Conservation (phyloP, 2,329 filamentous ascomycete genomes). For the Botrytis byssoidea region DNA sequence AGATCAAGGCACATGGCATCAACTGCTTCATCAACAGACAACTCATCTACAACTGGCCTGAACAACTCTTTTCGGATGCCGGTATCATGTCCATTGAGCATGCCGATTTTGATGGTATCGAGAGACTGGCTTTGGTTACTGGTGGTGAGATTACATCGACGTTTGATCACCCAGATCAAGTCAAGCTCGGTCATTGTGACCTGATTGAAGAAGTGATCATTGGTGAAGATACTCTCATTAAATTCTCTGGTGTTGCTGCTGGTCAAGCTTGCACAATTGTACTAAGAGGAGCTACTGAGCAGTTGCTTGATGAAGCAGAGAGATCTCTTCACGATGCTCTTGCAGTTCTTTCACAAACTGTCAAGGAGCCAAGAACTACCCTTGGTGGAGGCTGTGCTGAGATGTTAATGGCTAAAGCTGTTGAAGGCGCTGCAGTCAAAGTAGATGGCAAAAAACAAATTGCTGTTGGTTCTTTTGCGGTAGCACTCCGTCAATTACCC, state of each 20-base stretch:
- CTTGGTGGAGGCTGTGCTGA: slow-evolving; percentile 94
- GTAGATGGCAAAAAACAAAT: slow-evolving; percentile 96
- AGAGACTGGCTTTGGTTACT: slow-evolving; percentile 89
- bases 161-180: slow-evolving; percentile 95
- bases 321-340: slow-evolving; percentile 93
- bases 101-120: slow-evolving; percentile 97
- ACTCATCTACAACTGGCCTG: slow-evolving; percentile 99
- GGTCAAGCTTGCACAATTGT: slow-evolving; percentile 96
- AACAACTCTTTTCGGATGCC: slow-evolving; percentile 96
- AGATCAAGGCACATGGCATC: slow-evolving; percentile 97
- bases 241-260: slow-evolving; percentile 92
- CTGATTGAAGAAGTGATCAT: slow-evolving; percentile 98
- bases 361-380: slow-evolving; percentile 90
- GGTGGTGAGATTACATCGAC: slow-evolving; percentile 97
- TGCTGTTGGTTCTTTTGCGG: slow-evolving; percentile 85
- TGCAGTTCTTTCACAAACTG: slow-evolving; percentile 93
- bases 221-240: slow-evolving; percentile 94
- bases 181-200: slow-evolving; percentile 94
- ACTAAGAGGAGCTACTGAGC: slow-evolving; percentile 91
- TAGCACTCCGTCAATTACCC: slow-evolving; percentile 86
- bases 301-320: slow-evolving; percentile 95
- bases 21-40: slow-evolving; percentile 99
- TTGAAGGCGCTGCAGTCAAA: slow-evolving; percentile 88
- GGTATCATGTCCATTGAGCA: slow-evolving; percentile 99
- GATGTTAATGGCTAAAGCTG: slow-evolving; percentile 99